phyloP scores from a whole-genome alignment of 108 stramenopile species.

The Cyclotella cryptica region DNA sequence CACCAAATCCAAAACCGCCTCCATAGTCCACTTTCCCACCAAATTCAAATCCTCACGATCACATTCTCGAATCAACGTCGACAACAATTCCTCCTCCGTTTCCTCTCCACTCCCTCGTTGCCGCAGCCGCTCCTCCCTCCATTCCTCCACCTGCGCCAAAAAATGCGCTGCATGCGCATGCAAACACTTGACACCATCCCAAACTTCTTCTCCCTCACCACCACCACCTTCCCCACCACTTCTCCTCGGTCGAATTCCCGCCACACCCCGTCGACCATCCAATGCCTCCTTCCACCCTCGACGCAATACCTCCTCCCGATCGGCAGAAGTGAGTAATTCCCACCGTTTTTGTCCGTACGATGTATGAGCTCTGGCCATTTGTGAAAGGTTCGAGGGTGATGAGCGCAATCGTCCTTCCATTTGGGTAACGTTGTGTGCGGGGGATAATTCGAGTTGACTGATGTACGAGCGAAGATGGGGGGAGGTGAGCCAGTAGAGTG shows the following conservation, averaged over 20 bases:
- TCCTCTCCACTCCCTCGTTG: constrained; percentile 61
- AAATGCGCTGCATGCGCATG: constrained; percentile 89
- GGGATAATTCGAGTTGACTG: constrained; percentile 70
- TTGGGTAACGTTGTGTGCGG: constrained; percentile 36
- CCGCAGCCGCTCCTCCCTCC: constrained; percentile 46
- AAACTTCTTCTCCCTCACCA: not conserved
- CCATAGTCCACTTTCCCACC: constrained; percentile 82
- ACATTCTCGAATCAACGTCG: constrained; percentile 36
- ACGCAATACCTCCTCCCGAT: constrained; percentile 47
- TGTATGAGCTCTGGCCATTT: constrained; percentile 78
- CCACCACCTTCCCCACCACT: not conserved
- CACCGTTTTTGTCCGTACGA: constrained; percentile 69
- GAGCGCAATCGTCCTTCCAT: constrained; percentile 53
- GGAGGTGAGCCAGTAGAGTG: constrained; percentile 84
- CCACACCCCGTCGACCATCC: constrained; percentile 67
- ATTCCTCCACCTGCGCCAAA: constrained; percentile 62
- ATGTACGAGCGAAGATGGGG: constrained; percentile 64
- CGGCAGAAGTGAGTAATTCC: constrained; percentile 55
- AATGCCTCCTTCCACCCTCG: constrained; percentile 59
- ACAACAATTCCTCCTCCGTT: not conserved
- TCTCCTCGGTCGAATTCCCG: constrained; percentile 64
- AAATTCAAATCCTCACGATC: constrained; percentile 65
- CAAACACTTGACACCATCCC: constrained; percentile 75
- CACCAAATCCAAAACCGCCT: constrained; percentile 46
- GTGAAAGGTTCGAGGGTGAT: constrained; percentile 39